Evolutionary conservation across 2,329 filamentous ascomycete genomes (phyloP), one percentile per base, ranked within the genome.

Genomic region (Stagonosporopsis rhizophila): DNA sequence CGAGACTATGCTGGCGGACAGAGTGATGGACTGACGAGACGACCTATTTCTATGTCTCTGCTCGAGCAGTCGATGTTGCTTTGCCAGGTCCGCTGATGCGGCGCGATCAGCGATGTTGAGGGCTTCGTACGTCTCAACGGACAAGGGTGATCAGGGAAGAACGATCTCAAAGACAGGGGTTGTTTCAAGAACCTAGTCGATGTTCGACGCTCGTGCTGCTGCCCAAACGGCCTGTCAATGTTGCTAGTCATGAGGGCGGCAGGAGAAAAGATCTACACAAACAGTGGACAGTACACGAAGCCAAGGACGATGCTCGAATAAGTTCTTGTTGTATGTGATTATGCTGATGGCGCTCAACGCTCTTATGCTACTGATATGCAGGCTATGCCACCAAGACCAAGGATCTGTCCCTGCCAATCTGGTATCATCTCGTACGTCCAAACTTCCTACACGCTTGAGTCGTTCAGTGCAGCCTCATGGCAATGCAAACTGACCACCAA

Each of bases 401-500:
- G 9, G 7, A 17, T 52, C 30, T 32, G 46, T 25, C 12, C 3
- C n/a, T 6, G 41, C 41, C 40, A 37, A 50, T 56, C 46, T 47
- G 42, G 53, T 56, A 56, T 47, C 37, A 50, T 56, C 23, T 32
- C 17, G 22, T 45, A 50, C 39, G n/a, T 28, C 20, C 35, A 20
- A 39, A 32, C 7, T 23, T n/a, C 19, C 34, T 25, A 39, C n/a
- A 44, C 19, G 35, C 30, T 35, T 8, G 15, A 35, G 7, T 39
- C n/a, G 1, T 8, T 28, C 19, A 23, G n/a, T 37, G 17, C 8
- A 17, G 27, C 20, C 20, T 56, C 22, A 56, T 22, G 30, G 38
- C 53, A 44, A 32, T 7, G 37, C 66, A 68, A 67, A 73, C 27
- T 69, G 70, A 32, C 74, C 73, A 56, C 68, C 66, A 39, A 86